These are phyloP conservation scores for Cyanophora paradoxa DNA, from an alignment of 78 protist species.

Conservation along the genomic window DNA sequence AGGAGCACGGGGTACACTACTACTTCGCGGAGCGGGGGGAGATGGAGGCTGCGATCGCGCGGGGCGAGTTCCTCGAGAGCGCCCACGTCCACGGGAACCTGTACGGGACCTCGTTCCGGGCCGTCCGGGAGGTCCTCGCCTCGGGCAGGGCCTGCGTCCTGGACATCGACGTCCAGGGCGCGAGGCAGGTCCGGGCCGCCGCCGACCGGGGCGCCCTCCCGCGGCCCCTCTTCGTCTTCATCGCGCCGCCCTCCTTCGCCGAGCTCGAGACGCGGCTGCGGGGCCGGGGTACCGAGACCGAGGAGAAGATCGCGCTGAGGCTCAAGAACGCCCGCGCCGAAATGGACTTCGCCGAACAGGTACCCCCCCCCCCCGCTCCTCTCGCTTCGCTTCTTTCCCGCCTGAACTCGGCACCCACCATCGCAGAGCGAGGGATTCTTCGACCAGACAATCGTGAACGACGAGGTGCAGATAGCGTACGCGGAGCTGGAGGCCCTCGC, in stretches of 20 bases:
- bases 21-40: background rate
- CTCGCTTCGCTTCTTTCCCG: too few species aligned
- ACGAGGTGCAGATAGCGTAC: too few species aligned
- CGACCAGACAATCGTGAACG: background rate
- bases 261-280: constrained; percentile 28
- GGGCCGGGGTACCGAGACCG: constrained; percentile 22
- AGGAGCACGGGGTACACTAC: constrained; percentile 28
- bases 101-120: constrained; percentile 10
- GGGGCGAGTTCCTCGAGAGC: constrained; percentile 6
- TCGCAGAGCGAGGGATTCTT: too few species aligned
- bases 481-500: too few species aligned
- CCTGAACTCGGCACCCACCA: too few species aligned
- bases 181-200: background rate
- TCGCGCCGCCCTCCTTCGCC: constrained; percentile 17
- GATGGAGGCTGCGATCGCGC: constrained; percentile 11
- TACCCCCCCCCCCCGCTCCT: too few species aligned
- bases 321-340: background rate
- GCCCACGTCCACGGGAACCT: constrained; percentile 17
- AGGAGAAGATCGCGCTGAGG: background rate
- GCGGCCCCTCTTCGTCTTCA: constrained; percentile 13
- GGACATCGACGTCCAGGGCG: constrained; percentile 30
- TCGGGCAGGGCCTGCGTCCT: constrained; percentile 24
- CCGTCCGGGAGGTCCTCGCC: background rate
- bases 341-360: background rate
- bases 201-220: too few species aligned